Evolutionary conservation across 2,329 filamentous ascomycete species (phyloP).

Genomic region (Xylaria sp.): DNA sequence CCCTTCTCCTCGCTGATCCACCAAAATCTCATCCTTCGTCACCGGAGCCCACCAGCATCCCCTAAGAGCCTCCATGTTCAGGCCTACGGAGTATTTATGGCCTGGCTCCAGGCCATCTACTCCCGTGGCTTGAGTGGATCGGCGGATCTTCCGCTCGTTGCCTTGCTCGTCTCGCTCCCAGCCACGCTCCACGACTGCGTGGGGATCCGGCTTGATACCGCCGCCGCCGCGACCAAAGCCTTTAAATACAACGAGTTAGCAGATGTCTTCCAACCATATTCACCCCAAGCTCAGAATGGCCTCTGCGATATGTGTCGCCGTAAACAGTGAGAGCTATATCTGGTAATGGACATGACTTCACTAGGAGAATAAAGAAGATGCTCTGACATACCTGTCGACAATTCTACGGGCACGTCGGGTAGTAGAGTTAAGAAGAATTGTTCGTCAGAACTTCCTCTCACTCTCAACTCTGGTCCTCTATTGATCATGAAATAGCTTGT

Average conservation of each 20-base stretch:
- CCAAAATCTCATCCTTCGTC: background rate
- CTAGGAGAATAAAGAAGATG: background rate
- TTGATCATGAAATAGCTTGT: background rate
- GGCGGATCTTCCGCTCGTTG: background rate
- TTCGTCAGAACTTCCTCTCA: background rate
- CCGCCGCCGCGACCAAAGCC: background rate
- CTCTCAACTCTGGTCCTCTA: background rate
- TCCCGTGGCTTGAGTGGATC: background rate
- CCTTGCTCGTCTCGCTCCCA: background rate
- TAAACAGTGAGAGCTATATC: too few species aligned
- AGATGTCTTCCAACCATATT: background rate
- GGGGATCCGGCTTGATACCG: background rate
- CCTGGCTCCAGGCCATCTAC: background rate
- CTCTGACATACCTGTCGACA: background rate
- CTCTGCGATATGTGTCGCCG: background rate
- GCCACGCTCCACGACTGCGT: background rate
- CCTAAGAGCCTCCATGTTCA: background rate
- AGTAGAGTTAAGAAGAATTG: background rate
- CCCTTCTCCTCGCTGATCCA: background rate
- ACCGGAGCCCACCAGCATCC: background rate
- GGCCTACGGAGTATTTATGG: background rate
- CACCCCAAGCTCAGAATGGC: background rate
- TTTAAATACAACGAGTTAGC: background rate
- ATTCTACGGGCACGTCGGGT: background rate
- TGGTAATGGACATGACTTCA: background rate